phyloP scores from a whole-genome alignment of 2,329 filamentous ascomycete genomes.

The Pseudogymnoascus sp. region DNA sequence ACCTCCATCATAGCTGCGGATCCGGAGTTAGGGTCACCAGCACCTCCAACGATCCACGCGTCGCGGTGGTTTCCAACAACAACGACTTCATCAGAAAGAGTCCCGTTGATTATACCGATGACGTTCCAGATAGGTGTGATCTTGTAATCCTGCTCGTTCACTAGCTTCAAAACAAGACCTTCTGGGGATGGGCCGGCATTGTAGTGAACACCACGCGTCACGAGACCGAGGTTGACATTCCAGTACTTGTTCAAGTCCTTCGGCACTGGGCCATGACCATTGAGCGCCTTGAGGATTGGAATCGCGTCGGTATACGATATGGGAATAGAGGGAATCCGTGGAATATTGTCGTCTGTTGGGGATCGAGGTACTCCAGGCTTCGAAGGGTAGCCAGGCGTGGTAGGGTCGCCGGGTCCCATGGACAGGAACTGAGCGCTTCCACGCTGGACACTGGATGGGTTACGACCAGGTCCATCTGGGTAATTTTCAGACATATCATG shows the following conservation, averaged over 20 bases:
- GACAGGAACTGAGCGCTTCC: constrained; percentile 80
- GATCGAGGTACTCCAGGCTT: constrained; percentile 78
- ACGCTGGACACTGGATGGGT: constrained; percentile 83
- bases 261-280: constrained; percentile 76
- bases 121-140: constrained; percentile 85
- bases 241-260: constrained; percentile 62
- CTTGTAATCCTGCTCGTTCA: constrained; percentile 74
- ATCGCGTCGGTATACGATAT: constrained; percentile 84
- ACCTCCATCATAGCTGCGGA: constrained; percentile 75
- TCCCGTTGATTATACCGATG: constrained; percentile 86
- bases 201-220: constrained; percentile 60
- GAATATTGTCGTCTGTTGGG: constrained; percentile 62
- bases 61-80: constrained; percentile 90
- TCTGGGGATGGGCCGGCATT: constrained; percentile 64
- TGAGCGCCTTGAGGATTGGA: constrained; percentile 81
- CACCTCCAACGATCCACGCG: constrained; percentile 82
- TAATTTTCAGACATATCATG: constrained; percentile 53
- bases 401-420: constrained; percentile 65
- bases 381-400: constrained; percentile 88
- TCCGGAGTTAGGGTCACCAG: constrained; percentile 75
- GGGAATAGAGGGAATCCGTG: constrained; percentile 82
- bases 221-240: constrained; percentile 57
- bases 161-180: constrained; percentile 60
- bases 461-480: constrained; percentile 76
- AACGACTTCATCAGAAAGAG: constrained; percentile 75